These are phyloP conservation scores for Lecanicillium sp. DNA, from an alignment of 2,329 filamentous ascomycete genomes.

Conservation along the genomic window DNA sequence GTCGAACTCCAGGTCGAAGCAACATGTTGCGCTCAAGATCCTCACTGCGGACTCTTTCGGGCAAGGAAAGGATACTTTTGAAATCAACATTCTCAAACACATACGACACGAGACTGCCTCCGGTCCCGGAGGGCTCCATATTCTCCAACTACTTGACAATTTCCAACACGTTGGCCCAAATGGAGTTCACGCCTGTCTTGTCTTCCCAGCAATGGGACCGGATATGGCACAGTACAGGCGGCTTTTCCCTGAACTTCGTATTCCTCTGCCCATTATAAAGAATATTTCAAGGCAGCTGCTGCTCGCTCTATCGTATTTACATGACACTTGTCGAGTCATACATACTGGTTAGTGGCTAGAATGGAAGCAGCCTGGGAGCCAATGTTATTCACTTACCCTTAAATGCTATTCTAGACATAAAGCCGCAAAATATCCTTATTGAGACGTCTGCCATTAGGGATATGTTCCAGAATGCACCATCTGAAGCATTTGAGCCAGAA, in stretches of 20 bases:
- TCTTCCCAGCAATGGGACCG: constrained; percentile 22
- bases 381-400: not conserved
- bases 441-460: constrained; percentile 12
- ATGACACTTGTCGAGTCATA: constrained; percentile 14
- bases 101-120: constrained; percentile 6
- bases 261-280: constrained; percentile 11
- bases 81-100: constrained; percentile 13
- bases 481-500: constrained; percentile 10
- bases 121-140: constrained; percentile 1
- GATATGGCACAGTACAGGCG: constrained; percentile 13
- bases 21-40: constrained; percentile 21
- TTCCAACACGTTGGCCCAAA: constrained; percentile 21
- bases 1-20: constrained; percentile 1
- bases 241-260: constrained; percentile 9
- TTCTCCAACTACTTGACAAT: constrained; percentile 14
- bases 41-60: constrained; percentile 14
- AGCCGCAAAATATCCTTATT: constrained; percentile 17
- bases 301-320: constrained; percentile 12
- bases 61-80: constrained; percentile 9
- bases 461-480: constrained; percentile 14
- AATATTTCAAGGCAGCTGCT: constrained; percentile 13
- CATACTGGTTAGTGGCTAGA: constrained; percentile 12
- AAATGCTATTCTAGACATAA: constrained; percentile 13
- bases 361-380: not conserved
- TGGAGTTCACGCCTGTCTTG: constrained; percentile 20